A percentile compares a stretch with the other conserved stretches of the same genome.
phyloP scores from a whole-genome alignment of 1,284 basidiomycete genomes.

The Xerocomus amazonicus region DNA sequence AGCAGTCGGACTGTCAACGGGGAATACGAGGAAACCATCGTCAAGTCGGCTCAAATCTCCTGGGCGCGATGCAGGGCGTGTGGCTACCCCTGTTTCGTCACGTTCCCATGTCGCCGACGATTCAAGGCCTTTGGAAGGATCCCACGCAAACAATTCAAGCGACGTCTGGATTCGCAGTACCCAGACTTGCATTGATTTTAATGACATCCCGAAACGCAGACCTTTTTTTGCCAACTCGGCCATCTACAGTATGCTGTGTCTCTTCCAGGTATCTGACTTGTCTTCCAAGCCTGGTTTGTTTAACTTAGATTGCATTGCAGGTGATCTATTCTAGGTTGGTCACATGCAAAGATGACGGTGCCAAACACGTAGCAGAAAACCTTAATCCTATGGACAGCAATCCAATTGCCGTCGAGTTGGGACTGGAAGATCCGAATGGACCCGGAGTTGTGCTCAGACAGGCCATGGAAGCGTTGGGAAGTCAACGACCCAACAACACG shows the following conservation, averaged over 20 bases:
- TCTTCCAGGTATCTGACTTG: slow-evolving; percentile 66
- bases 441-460: slow-evolving; percentile 63
- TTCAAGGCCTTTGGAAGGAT: slow-evolving; percentile 29
- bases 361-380: slow-evolving; percentile 55
- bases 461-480: slow-evolving; percentile 50
- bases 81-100: slow-evolving; percentile 16
- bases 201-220: slow-evolving; percentile 28
- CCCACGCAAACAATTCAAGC: slow-evolving; percentile 30
- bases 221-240: slow-evolving; percentile 92
- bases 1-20: slow-evolving; percentile 47
- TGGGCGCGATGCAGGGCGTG: slow-evolving; percentile 13
- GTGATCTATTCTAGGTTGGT: slow-evolving; percentile 86
- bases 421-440: slow-evolving; percentile 74
- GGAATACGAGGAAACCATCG: slow-evolving; percentile 76
- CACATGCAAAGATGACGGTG: slow-evolving; percentile 81
- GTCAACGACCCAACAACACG: slow-evolving; percentile 33
- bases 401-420: slow-evolving; percentile 69
- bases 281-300: slow-evolving; percentile 2
- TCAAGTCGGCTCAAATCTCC: slow-evolving; percentile 56
- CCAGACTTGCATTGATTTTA: slow-evolving; percentile 32
- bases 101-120: slow-evolving; percentile 37
- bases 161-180: slow-evolving; percentile 62
- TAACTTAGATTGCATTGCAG: slow-evolving; percentile 41
- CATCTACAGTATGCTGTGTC: slow-evolving; percentile 85
- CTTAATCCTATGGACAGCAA: slow-evolving; percentile 62